Percentiles rank a stretch among this genome's conserved stretches.
Conservation (phyloP, 192 early-diverging fungal genomes). For the Podila minutissima region DNA sequence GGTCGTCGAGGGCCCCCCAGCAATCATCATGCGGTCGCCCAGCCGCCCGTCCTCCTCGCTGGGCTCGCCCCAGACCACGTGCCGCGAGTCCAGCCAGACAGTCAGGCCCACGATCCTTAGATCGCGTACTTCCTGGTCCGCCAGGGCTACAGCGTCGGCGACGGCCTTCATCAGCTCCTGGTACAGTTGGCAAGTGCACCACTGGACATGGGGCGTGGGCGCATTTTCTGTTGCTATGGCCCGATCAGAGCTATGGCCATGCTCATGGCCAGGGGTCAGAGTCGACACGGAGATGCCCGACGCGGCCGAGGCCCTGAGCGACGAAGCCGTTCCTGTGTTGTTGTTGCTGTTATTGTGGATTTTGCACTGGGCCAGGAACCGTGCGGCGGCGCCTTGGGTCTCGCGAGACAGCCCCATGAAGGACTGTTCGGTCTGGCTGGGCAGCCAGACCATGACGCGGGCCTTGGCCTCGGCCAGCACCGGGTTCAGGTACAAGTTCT, state of each 20-base stretch:
- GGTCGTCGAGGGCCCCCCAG: not conserved
- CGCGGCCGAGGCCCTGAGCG: no score
- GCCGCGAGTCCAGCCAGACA: conserved; percentile 33
- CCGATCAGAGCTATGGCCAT: not conserved
- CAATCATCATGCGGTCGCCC: conserved; percentile 35
- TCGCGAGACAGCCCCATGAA: conserved; percentile 14
- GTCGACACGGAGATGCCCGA: not conserved
- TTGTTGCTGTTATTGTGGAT: not conserved
- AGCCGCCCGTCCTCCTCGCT: conserved; percentile 32
- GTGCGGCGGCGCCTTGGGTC: not conserved
- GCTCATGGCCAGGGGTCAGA: not conserved
- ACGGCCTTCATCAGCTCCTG: conserved; percentile 19
- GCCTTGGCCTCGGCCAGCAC: conserved; percentile 13
- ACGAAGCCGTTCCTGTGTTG: no score
- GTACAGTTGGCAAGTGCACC: conserved; percentile 21
- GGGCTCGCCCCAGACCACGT: conserved; percentile 30
- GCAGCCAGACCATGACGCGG: conserved; percentile 24
- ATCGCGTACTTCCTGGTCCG: conserved; percentile 33
- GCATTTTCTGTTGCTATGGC: not conserved
- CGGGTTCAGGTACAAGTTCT: conserved; percentile 22
- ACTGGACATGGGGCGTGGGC: not conserved
- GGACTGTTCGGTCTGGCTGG: conserved; percentile 31
- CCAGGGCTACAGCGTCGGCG: conserved; percentile 24
- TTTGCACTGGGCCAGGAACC: no score
- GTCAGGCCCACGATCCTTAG: conserved; percentile 20